Evolutionary conservation across 306 rosid species (phyloP).

Genomic region (Quercus alba): DNA sequence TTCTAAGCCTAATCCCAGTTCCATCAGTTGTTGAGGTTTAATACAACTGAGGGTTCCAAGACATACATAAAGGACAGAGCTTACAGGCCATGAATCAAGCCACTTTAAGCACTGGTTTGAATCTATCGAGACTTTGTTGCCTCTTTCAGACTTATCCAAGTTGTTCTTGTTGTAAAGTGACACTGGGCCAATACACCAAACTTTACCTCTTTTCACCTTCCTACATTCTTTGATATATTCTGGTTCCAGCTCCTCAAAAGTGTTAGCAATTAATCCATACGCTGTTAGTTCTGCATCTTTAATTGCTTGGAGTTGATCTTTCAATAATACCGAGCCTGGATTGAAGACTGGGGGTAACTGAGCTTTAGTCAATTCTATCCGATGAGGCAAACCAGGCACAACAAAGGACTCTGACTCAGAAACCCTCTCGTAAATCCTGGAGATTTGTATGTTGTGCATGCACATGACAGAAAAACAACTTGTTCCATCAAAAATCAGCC

Average conservation of each 20-base stretch:
- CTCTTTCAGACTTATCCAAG: conserved; percentile 39
- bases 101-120: conserved; percentile 29
- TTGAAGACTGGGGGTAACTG: conserved; percentile 11
- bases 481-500: conserved; percentile 7
- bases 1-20: conserved; percentile 52
- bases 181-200: conserved; percentile 48
- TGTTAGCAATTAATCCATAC: conserved; percentile 44
- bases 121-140: conserved; percentile 33
- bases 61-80: conserved; percentile 41
- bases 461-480: conserved; percentile 12
- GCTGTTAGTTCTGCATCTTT: conserved; percentile 35
- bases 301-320: conserved; percentile 22
- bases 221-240: conserved; percentile 27
- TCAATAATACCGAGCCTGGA: background rate
- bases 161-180: conserved; percentile 34
- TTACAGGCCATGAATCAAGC: conserved; percentile 37
- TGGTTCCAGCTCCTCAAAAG: conserved; percentile 54
- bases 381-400: conserved; percentile 41
- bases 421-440: conserved; percentile 26
- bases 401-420: conserved; percentile 37
- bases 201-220: conserved; percentile 20
- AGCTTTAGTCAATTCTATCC: conserved; percentile 36
- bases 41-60: conserved; percentile 50
- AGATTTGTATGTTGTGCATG: conserved; percentile 26
- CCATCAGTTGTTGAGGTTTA: conserved; percentile 30